These are phyloP conservation scores for Lactarius tabidus DNA, from an alignment of 768 basidiomycete species.

Conservation along the genomic window DNA sequence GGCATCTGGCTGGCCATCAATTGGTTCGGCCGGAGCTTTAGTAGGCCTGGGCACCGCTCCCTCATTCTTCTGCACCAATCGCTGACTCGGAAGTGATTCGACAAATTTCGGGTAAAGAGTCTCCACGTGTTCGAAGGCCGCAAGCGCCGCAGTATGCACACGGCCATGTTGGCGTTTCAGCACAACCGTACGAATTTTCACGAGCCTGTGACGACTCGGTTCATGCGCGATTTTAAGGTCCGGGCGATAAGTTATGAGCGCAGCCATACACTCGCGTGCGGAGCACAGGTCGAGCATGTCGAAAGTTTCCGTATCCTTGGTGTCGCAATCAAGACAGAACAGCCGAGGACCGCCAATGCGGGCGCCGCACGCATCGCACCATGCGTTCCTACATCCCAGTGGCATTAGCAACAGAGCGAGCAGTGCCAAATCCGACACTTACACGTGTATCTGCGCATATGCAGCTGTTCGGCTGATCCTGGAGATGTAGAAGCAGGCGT, in stretches of 20 bases:
- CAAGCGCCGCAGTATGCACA: neutral
- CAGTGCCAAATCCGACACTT: neutral
- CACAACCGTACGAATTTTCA: conserved; percentile 29
- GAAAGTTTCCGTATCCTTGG: neutral
- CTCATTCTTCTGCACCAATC: no score
- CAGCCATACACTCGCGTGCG: conserved; percentile 26
- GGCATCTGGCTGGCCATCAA: no score
- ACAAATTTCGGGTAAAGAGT: no score
- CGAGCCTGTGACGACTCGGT: conserved; percentile 32
- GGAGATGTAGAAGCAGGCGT: conserved; percentile 30
- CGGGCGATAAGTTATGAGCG: conserved; percentile 18
- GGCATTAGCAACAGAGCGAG: neutral
- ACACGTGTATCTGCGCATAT: conserved; percentile 27
- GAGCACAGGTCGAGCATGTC: conserved; percentile 34
- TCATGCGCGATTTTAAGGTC: conserved; percentile 29
- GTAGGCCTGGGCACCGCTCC: no score
- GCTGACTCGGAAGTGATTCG: no score
- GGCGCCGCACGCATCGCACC: conserved; percentile 31
- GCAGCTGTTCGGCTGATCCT: conserved; percentile 23
- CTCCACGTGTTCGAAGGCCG: no score
- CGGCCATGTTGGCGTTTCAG: neutral
- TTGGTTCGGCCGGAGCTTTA: no score
- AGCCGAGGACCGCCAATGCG: conserved; percentile 31
- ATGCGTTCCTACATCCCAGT: conserved; percentile 15
- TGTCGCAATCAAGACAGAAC: conserved; percentile 33